phyloP scores from a whole-genome alignment of 768 basidiomycete species.

The Austroboletus eburneus region DNA sequence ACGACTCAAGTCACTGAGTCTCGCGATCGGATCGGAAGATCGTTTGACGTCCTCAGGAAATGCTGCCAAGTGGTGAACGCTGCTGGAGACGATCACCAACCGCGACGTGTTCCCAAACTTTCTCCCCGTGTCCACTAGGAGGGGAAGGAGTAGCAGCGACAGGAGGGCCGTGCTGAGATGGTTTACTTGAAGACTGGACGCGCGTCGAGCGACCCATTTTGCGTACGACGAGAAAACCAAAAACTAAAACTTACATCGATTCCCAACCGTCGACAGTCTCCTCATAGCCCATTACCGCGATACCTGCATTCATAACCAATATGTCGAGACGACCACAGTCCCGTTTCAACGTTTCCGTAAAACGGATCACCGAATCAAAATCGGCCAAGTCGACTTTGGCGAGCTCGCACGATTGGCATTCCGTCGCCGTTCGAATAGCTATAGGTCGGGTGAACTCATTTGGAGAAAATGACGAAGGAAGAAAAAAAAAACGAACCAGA shows the following conservation, averaged over 20 bases:
- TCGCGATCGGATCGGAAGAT: constrained; percentile 22
- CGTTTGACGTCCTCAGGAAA: constrained; percentile 19
- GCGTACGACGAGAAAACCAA: background rate
- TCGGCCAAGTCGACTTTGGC: constrained; percentile 11
- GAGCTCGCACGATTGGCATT: constrained; percentile 33
- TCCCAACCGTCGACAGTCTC: constrained; percentile 43
- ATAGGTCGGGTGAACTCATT: background rate
- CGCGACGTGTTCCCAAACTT: constrained; percentile 20
- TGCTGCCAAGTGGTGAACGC: constrained; percentile 16
- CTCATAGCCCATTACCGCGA: constrained; percentile 12
- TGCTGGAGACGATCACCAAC: constrained; percentile 33
- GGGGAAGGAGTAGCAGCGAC: constrained; percentile 32
- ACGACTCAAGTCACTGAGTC: constrained; percentile 21
- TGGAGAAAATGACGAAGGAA: background rate
- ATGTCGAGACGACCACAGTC: constrained; percentile 21
- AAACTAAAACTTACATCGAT: constrained; percentile 27
- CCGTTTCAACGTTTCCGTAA: constrained; percentile 6
- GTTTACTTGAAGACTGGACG: too few species aligned
- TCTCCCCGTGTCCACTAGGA: constrained; percentile 23
- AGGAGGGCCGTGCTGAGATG: constrained; percentile 30
- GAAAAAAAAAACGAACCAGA: constrained; percentile 11
- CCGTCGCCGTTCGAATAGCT: constrained; percentile 26
- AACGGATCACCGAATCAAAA: constrained; percentile 13
- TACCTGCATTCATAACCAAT: constrained; percentile 43
- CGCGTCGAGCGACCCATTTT: background rate